Conservation (phyloP, 2,329 filamentous ascomycete species). For the Juglanconis juglandina region DNA sequence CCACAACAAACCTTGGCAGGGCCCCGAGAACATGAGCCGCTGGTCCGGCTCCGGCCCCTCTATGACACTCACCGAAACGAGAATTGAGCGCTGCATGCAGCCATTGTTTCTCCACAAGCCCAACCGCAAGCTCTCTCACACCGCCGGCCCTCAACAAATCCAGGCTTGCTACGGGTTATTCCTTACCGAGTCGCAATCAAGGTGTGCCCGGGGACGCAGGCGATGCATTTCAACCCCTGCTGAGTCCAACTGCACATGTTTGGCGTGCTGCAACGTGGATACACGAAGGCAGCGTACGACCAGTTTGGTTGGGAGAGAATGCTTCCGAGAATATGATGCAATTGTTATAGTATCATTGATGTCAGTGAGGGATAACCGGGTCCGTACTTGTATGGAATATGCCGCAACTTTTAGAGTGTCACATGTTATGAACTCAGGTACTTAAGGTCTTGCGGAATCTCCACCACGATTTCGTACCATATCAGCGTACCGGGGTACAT, state of each 20-base stretch:
- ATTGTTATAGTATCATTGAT: not conserved
- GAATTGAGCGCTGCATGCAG: not conserved
- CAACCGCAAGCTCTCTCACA: not conserved
- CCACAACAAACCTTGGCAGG: too few relatives aligned
- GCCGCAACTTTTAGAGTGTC: not conserved
- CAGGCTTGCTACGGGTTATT: not conserved
- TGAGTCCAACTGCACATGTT: not conserved
- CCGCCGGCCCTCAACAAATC: not conserved
- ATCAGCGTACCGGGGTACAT: not conserved
- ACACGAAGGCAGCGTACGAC: not conserved
- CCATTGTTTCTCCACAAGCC: not conserved
- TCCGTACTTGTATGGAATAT: not conserved
- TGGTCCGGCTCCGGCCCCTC: not conserved
- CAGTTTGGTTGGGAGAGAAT: not conserved
- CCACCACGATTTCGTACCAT: not conserved
- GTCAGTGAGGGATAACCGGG: not conserved
- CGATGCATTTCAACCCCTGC: not conserved
- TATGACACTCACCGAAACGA: not conserved
- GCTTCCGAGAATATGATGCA: not conserved
- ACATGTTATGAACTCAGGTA: not conserved
- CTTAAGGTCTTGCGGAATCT: not conserved
- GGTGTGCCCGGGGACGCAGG: not conserved
- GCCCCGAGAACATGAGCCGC: not conserved
- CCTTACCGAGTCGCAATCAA: not conserved
- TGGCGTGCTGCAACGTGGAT: conserved; percentile 2